These are phyloP conservation scores for Cytospora piceicola DNA, from an alignment of 2,329 filamentous ascomycete genomes.

Conservation along the genomic window DNA sequence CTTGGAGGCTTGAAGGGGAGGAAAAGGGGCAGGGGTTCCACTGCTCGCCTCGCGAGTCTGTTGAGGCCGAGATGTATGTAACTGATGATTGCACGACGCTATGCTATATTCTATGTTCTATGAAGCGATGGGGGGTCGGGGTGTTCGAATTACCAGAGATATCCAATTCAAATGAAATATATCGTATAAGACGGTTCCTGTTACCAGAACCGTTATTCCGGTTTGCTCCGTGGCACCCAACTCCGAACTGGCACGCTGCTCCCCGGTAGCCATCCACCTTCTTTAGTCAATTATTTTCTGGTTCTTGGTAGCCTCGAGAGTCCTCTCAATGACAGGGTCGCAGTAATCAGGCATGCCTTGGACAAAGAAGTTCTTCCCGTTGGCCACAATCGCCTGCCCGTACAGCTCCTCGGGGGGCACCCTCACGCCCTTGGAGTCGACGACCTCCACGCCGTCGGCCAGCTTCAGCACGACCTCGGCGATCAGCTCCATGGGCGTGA, in stretches of 20 bases:
- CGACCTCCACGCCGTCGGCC: constrained; percentile 15
- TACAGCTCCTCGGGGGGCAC: constrained; percentile 6
- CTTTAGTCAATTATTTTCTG: background rate
- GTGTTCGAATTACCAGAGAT: background rate
- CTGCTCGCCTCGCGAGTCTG: no score
- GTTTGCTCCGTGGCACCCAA: background rate
- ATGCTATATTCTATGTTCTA: no score
- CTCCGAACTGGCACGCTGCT: background rate
- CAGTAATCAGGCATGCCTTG: constrained; percentile 12
- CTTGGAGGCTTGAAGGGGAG: background rate
- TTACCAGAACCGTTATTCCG: background rate
- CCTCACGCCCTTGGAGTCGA: constrained; percentile 20
- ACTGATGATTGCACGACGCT: background rate
- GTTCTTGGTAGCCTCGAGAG: constrained; percentile 6
- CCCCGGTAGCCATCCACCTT: background rate
- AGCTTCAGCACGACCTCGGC: constrained; percentile 17
- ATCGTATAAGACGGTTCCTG: background rate
- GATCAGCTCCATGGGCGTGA: constrained; percentile 21
- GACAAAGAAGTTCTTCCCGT: constrained; percentile 23
- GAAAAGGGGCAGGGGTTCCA: no score
- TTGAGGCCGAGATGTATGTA: background rate
- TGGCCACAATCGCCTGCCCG: constrained; percentile 23
- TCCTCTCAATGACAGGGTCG: constrained; percentile 15
- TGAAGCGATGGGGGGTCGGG: background rate
- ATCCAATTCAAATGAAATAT: background rate